phyloP scores from a whole-genome alignment of 306 rosid species.

The Trifolium repens region DNA sequence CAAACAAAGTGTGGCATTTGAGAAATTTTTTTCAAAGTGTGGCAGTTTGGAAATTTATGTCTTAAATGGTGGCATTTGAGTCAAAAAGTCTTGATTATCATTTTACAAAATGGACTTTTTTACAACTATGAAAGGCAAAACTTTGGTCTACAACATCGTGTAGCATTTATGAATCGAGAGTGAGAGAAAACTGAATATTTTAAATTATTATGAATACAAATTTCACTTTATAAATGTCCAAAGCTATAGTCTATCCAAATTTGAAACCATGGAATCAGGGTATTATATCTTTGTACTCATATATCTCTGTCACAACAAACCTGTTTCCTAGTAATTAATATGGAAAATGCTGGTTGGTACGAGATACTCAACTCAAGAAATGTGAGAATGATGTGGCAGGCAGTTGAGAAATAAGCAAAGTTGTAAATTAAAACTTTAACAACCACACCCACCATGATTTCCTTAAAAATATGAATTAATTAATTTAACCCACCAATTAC shows the following conservation, averaged over 20 bases:
- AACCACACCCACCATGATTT: too few species aligned
- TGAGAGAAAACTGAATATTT: slow-evolving; percentile 27
- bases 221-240: slow-evolving; percentile 10
- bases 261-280: slow-evolving; percentile 1
- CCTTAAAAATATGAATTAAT: too few species aligned
- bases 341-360: too few species aligned
- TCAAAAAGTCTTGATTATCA: not conserved
- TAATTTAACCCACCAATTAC: too few species aligned
- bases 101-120: not conserved
- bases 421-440: too few species aligned
- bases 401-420: too few species aligned
- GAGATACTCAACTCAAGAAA: too few species aligned
- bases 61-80: too few species aligned
- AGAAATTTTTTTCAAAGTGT: too few species aligned
- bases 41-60: too few species aligned
- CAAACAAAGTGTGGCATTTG: too few species aligned
- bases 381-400: too few species aligned
- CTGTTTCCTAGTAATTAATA: slow-evolving; percentile 5
- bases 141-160: not conserved
- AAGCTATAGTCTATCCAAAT: slow-evolving; percentile 30
- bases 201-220: slow-evolving; percentile 8
- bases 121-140: not conserved
- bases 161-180: not conserved
- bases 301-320: slow-evolving; percentile 14
- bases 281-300: not conserved